Evolutionary conservation across 371 early-diverging fungal genomes (phyloP), one percentile per base, ranked within the genome.

Genomic region (Mortierella sp.): DNA sequence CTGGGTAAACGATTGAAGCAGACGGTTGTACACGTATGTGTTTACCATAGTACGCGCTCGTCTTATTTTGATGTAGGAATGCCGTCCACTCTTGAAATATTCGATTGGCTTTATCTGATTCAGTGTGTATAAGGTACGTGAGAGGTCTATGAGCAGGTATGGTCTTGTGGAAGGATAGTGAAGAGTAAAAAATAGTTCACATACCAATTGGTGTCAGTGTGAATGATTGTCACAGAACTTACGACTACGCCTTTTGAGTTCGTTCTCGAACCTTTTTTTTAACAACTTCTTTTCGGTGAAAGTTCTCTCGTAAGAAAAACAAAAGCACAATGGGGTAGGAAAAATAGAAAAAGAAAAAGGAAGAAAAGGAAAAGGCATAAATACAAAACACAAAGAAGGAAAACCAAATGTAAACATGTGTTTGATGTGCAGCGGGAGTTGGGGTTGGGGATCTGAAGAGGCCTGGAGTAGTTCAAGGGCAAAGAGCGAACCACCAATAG

Each of bases 1-100:
- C 60, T 60, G 60, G 60, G 32, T 60, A 60, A 60, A 58, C 60
- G 60, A 58, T 58, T 58, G 60, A 56, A 58, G 58, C 58, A 58
- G 58, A 12, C 29, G 4, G 12, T 27, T 29, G 58, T 10, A 24
- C 12, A 56, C 8, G 29, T 29, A 27, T 3, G 58, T 29, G 12
- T 27, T n/a, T 27, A 27, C 48, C 14, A 46, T 46, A 18, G 21
- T 51, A 21, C 51, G 16, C 49, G 49, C 7, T 51, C 21, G 0
- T 51, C 4, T 49, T 49, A 3, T 49, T 49, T 49, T 18, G 18
- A 3, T 14, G 5, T 51, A 18, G 51, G 21, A 51, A 51, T 51
- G 51, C 51, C 0, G 21, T 51, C 21, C 18, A 4, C 14, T 18
- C 5, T 21, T 49, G 16, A 5, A 49, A 16, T 21, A 51, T 51